These are phyloP conservation scores for Paraphoma chrysanthemicola DNA, from an alignment of 2,329 filamentous ascomycete genomes.

Conservation along the genomic window DNA sequence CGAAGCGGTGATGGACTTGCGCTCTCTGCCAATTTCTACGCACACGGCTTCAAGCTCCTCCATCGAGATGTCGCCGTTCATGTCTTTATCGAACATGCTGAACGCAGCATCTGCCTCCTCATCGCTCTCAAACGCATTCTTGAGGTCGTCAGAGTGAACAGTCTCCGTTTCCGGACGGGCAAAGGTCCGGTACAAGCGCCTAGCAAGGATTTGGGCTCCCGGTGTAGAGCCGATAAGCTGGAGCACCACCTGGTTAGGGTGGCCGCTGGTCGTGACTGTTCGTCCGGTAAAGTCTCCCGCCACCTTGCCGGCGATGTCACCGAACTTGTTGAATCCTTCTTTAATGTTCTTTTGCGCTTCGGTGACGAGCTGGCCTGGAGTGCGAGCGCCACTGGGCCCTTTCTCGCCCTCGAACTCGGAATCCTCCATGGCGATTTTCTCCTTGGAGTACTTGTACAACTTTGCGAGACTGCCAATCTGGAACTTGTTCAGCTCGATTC, in stretches of 20 bases:
- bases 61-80: slow-evolving; percentile 96
- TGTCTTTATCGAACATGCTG: slow-evolving; percentile 91
- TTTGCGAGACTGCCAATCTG: slow-evolving; percentile 75
- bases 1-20: slow-evolving; percentile 93
- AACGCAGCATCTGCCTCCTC: slow-evolving; percentile 92
- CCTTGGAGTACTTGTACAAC: slow-evolving; percentile 69
- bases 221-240: slow-evolving; percentile 75
- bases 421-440: slow-evolving; percentile 72
- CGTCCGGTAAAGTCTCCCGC: slow-evolving; percentile 92
- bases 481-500: slow-evolving; percentile 92
- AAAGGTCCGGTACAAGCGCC: slow-evolving; percentile 87
- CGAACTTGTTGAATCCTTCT: slow-evolving; percentile 78
- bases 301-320: slow-evolving; percentile 82
- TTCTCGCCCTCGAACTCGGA: slow-evolving; percentile 70
- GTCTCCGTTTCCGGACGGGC: slow-evolving; percentile 77
- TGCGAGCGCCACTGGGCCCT: slow-evolving; percentile 67
- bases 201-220: slow-evolving; percentile 83
- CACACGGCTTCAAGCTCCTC: slow-evolving; percentile 92
- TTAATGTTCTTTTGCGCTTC: slow-evolving; percentile 76
- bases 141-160: slow-evolving; percentile 78
- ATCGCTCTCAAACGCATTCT: slow-evolving; percentile 76
- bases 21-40: slow-evolving; percentile 91
- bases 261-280: slow-evolving; percentile 69
- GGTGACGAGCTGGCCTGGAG: slow-evolving; percentile 75
- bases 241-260: slow-evolving; percentile 84